phyloP scores from a whole-genome alignment of 139 green algal species.

The Axilococcus clingmanii region DNA sequence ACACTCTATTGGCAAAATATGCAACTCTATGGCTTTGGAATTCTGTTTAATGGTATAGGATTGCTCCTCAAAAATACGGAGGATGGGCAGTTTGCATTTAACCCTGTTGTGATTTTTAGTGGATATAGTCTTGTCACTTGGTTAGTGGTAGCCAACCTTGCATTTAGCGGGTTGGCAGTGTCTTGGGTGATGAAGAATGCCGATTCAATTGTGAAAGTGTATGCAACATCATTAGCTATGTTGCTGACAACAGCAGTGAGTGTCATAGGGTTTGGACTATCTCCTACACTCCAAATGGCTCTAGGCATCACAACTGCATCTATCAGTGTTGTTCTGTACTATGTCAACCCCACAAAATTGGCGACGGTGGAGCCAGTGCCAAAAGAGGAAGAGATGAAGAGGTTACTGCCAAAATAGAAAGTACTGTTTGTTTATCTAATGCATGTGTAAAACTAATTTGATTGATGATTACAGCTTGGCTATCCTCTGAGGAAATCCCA shows the following conservation, averaged over 20 bases:
- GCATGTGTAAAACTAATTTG: background rate
- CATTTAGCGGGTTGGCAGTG: background rate
- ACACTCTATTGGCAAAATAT: background rate
- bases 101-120: no score
- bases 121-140: background rate
- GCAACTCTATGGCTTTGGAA: background rate
- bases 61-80: background rate
- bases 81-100: background rate
- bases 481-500: constrained; percentile 28
- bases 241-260: background rate
- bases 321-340: no score
- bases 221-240: background rate
- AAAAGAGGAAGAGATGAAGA: background rate
- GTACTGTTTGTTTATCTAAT: no score
- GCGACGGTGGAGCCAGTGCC: background rate
- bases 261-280: background rate
- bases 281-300: background rate
- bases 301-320: background rate
- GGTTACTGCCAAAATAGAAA: no score
- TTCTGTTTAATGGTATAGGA: background rate
- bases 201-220: constrained; percentile 1
- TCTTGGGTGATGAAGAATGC: background rate
- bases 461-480: no score
- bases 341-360: background rate
- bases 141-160: background rate